phyloP scores from a whole-genome alignment of 176 grass and related monocot species.

The Aegilops bicornis region DNA sequence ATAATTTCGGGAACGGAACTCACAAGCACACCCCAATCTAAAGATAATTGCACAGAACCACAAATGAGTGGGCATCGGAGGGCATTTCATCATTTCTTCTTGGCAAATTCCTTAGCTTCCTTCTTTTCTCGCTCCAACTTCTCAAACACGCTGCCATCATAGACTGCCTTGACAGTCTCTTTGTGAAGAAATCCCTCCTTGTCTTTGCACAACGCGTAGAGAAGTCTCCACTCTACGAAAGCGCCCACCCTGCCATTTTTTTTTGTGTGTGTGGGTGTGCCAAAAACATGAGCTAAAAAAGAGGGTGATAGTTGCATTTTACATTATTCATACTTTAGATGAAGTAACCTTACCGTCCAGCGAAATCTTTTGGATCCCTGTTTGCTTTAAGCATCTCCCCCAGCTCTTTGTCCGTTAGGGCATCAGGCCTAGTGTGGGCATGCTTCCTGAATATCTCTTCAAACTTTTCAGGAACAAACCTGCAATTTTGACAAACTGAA shows the following conservation, averaged over 20 bases:
- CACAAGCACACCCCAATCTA: background rate
- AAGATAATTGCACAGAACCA: background rate
- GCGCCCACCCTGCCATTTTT: conserved; percentile 41
- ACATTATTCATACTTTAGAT: background rate
- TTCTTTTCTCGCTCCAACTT: conserved; percentile 50
- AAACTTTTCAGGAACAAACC: conserved; percentile 75
- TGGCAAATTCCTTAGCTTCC: conserved; percentile 21
- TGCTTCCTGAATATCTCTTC: conserved; percentile 78
- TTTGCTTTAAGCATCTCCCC: conserved; percentile 57
- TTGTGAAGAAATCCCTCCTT: conserved; percentile 70
- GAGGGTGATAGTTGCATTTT: background rate
- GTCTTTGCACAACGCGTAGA: conserved; percentile 51
- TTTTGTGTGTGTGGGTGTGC: no score
- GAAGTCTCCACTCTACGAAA: conserved; percentile 55
- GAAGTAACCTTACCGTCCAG: conserved; percentile 40
- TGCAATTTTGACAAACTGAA: background rate
- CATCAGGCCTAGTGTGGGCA: conserved; percentile 57
- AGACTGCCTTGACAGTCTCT: conserved; percentile 49
- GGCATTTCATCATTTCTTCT: conserved; percentile 47
- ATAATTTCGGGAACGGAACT: background rate
- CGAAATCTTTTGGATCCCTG: conserved; percentile 48
- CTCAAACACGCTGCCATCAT: conserved; percentile 68
- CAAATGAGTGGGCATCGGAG: background rate
- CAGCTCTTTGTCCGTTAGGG: conserved; percentile 55
- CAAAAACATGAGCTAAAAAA: background rate